Conservation (phyloP, 2,329 filamentous ascomycete genomes). For the Furcasterigmium furcatum region DNA sequence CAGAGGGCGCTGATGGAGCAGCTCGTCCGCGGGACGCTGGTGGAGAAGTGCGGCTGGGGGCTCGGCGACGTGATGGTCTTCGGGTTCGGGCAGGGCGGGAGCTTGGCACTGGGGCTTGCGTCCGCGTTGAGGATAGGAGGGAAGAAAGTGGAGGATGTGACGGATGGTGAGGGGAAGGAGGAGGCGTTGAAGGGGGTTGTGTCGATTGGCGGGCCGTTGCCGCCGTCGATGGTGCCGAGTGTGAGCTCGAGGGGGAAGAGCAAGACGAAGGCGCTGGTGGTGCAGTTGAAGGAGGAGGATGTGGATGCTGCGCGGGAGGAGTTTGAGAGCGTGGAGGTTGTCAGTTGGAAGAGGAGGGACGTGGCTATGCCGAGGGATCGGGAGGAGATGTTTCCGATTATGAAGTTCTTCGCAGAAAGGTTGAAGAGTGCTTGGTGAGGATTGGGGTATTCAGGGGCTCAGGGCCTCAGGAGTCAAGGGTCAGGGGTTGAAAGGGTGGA, state of each 20-base stretch:
- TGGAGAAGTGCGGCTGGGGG: constrained; percentile 57
- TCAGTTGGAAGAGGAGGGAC: constrained; percentile 65
- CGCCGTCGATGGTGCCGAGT: constrained; percentile 45
- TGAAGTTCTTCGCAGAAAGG: constrained; percentile 75
- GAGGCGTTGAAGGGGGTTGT: constrained; percentile 52
- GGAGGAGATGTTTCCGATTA: constrained; percentile 87
- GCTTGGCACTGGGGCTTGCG: constrained; percentile 55
- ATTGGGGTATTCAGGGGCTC: background rate
- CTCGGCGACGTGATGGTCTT: constrained; percentile 59
- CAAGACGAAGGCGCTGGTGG: constrained; percentile 60
- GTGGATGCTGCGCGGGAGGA: constrained; percentile 61
- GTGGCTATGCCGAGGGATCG: constrained; percentile 80
- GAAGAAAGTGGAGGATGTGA: constrained; percentile 29
- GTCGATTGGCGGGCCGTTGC: constrained; percentile 59
- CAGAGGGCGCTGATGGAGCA: constrained; percentile 41
- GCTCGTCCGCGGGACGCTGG: constrained; percentile 47
- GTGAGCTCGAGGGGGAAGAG: constrained; percentile 48
- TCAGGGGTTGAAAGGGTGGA: too few species aligned
- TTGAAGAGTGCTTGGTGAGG: constrained; percentile 33
- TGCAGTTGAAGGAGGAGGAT: constrained; percentile 59
- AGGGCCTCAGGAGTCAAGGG: too few species aligned
- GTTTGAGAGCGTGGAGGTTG: constrained; percentile 65
- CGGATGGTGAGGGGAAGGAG: constrained; percentile 9
- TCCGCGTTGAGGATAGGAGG: constrained; percentile 36
- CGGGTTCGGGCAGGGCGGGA: constrained; percentile 66